Percentiles rank a stretch among this genome's conserved stretches.
These are phyloP conservation scores for Jasminum sambac DNA, from an alignment of 257 asterid species.

Conservation along the genomic window DNA sequence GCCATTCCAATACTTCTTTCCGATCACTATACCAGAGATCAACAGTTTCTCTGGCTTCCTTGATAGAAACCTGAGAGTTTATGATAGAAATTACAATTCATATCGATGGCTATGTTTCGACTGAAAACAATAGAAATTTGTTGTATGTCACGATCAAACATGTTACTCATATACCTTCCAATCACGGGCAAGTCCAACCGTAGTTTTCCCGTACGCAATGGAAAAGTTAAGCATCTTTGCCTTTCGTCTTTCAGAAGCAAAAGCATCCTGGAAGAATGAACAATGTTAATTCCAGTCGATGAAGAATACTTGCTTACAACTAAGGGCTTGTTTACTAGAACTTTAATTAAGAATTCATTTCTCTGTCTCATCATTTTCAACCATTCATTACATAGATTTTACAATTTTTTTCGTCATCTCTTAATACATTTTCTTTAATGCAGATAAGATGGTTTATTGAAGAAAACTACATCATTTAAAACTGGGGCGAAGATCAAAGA, in stretches of 20 bases:
- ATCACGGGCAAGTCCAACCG: constrained; percentile 87
- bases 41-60: constrained; percentile 93
- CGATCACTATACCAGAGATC: constrained; percentile 93
- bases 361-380: no score
- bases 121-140: constrained; percentile 16
- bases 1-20: constrained; percentile 87
- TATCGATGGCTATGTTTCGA: not conserved
- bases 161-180: constrained; percentile 83
- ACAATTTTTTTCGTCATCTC: no score
- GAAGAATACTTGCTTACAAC: constrained; percentile 3
- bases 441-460: no score
- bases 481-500: constrained; percentile 13
- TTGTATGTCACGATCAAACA: not conserved
- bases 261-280: constrained; percentile 67
- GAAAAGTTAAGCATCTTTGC: constrained; percentile 99
- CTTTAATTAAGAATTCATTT: no score
- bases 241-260: constrained; percentile 95
- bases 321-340: no score
- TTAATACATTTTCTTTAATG: no score
- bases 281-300: constrained; percentile 11
- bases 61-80: constrained; percentile 72
- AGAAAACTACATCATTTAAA: not conserved
- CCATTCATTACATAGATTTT: no score
- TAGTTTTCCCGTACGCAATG: constrained; percentile 93
- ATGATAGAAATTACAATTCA: constrained; percentile 18